phyloP scores from a whole-genome alignment of 2,329 filamentous ascomycete genomes.

The Penicillium sp. region DNA sequence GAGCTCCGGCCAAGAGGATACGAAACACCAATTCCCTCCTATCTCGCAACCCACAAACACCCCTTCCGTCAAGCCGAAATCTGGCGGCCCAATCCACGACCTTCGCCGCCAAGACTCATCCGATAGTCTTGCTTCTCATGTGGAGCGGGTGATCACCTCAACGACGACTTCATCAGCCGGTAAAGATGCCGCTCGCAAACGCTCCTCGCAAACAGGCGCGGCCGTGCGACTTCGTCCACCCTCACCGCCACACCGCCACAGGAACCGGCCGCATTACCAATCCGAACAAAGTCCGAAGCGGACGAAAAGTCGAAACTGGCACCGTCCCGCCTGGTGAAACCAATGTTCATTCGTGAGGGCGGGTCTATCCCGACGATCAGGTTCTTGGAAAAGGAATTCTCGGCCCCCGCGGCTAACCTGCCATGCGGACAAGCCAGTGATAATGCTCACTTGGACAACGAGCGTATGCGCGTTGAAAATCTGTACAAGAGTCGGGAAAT shows the following conservation, averaged over 20 bases:
- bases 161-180: constrained; percentile 37
- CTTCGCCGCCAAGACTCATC: constrained; percentile 39
- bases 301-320: background rate
- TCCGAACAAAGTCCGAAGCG: constrained; percentile 11
- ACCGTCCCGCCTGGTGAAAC: constrained; percentile 39
- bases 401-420: constrained; percentile 85
- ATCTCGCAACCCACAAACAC: constrained; percentile 21
- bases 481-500: constrained; percentile 90
- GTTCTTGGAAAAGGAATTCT: constrained; percentile 92
- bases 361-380: constrained; percentile 93
- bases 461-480: constrained; percentile 85
- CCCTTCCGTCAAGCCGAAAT: constrained; percentile 12
- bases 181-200: constrained; percentile 31
- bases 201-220: constrained; percentile 24
- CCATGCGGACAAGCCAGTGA: constrained; percentile 96
- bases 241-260: constrained; percentile 30
- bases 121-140: constrained; percentile 43
- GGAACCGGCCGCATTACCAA: constrained; percentile 12
- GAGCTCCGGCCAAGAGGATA: constrained; percentile 52
- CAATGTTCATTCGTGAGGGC: constrained; percentile 92
- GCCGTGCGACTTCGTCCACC: constrained; percentile 43
- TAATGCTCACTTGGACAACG: constrained; percentile 90
- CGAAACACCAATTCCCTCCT: constrained; percentile 38
- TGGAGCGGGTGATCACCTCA: constrained; percentile 43
- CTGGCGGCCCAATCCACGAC: constrained; percentile 17